A percentile compares a stretch with the other conserved stretches of the same genome.
Evolutionary conservation across 805 yeast species (phyloP).

Genomic region (Cyberlindnera maritima): DNA sequence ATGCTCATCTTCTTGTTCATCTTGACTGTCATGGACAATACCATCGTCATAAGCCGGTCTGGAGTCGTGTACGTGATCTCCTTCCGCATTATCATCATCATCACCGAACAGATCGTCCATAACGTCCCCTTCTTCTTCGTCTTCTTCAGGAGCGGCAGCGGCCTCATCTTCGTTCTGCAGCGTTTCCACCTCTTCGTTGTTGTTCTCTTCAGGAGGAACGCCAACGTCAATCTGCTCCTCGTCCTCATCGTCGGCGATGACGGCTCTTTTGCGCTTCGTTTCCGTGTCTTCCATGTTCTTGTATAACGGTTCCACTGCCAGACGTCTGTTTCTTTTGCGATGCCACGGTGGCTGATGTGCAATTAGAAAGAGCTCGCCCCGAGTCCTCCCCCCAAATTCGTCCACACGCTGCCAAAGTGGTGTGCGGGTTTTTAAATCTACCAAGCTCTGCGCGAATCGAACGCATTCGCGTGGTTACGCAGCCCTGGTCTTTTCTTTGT

Average conservation of each 20-base stretch:
- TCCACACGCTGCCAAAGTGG: background rate
- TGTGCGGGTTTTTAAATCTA: background rate
- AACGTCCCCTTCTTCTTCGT: slow-evolving; percentile 37
- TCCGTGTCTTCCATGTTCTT: slow-evolving; percentile 7
- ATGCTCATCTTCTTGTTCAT: slow-evolving; percentile 35
- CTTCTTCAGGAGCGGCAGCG: too few relatives aligned
- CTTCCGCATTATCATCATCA: slow-evolving; percentile 27
- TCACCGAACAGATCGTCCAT: slow-evolving; percentile 40
- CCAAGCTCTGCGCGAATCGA: too few relatives aligned
- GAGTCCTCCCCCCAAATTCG: background rate
- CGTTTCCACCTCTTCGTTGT: slow-evolving; percentile 1
- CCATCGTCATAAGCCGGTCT: slow-evolving; percentile 15
- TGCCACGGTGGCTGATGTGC: too few relatives aligned
- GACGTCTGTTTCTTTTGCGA: too few relatives aligned
- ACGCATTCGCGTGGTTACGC: too few relatives aligned
- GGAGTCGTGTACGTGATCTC: slow-evolving; percentile 6
- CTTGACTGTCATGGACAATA: slow-evolving; percentile 24
- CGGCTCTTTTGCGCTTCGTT: slow-evolving; percentile 16
- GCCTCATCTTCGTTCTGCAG: slow-evolving; percentile 9
- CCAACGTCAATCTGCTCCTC: slow-evolving; percentile 1
- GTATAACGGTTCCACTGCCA: too few relatives aligned
- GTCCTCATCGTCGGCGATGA: slow-evolving; percentile 23
- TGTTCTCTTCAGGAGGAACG: background rate
- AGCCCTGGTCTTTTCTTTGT: too few relatives aligned
- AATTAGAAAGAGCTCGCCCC: too few relatives aligned